phyloP scores from a whole-genome alignment of 2,329 filamentous ascomycete genomes.

The Paramyrothecium roridum region DNA sequence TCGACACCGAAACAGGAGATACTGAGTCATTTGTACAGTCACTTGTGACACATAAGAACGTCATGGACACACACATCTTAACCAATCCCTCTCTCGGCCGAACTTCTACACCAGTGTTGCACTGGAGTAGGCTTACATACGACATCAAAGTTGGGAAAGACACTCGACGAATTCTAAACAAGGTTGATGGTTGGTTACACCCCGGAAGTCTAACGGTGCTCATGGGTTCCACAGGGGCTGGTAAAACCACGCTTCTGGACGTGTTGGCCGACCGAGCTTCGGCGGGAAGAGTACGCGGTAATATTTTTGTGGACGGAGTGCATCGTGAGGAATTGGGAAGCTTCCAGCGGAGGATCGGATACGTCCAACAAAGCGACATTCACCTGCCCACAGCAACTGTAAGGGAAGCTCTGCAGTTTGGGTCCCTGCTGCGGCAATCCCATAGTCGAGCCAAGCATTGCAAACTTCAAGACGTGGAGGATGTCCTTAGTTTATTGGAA shows the following conservation, averaged over 20 bases:
- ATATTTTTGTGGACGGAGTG: background rate
- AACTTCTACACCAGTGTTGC: background rate
- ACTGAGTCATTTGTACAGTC: no score
- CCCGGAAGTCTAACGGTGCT: background rate
- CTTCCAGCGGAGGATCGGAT: background rate
- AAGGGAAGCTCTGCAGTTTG: background rate
- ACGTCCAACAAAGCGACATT: background rate
- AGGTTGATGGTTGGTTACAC: background rate
- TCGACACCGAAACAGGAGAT: no score
- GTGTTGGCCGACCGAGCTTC: background rate
- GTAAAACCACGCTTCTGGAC: slow-evolving; percentile 1
- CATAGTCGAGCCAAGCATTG: background rate
- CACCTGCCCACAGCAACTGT: slow-evolving; percentile 1
- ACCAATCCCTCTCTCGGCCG: background rate
- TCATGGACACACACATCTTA: no score
- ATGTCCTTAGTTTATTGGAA: background rate
- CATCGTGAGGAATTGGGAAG: background rate
- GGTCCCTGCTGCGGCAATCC: background rate
- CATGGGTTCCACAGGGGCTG: background rate
- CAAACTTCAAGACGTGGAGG: background rate
- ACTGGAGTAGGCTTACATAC: background rate
- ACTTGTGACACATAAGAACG: no score
- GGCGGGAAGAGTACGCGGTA: background rate
- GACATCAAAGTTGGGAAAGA: background rate
- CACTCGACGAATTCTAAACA: background rate